Percentiles rank a stretch among this genome's conserved stretches.
phyloP scores from a whole-genome alignment of 345 rosid genomes.

The Bruguiera sexangula region DNA sequence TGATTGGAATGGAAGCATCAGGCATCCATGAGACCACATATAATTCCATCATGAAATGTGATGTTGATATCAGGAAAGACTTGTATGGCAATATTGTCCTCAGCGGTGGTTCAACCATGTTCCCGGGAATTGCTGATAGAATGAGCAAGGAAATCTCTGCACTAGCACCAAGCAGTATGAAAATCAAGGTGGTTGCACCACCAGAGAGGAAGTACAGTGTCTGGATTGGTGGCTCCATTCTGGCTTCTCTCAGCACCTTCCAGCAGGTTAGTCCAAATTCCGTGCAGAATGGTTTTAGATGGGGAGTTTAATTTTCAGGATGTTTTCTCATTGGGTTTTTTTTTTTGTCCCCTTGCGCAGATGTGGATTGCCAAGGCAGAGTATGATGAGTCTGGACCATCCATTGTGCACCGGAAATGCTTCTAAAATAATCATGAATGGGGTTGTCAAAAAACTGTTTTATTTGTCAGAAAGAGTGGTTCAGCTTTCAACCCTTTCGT shows the following conservation, averaged over 20 bases:
- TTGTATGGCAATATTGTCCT: conserved; percentile 87
- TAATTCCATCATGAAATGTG: conserved; percentile 93
- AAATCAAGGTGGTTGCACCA: conserved; percentile 91
- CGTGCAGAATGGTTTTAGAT: neutral
- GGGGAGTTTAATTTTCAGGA: neutral
- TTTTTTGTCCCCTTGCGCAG: conserved; percentile 30
- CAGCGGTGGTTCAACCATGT: conserved; percentile 96
- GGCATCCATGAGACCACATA: conserved; percentile 92
- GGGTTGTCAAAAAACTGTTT: conserved; percentile 21
- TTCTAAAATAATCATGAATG: conserved; percentile 44
- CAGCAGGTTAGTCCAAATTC: conserved; percentile 58
- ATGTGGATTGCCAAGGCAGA: conserved; percentile 97
- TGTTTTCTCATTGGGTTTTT: conserved; percentile 2
- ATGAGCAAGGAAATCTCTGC: conserved; percentile 96
- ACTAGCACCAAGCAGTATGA: conserved; percentile 93
- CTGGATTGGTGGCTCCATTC: conserved; percentile 91
- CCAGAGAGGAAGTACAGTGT: conserved; percentile 93
- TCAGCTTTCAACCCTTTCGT: conserved; percentile 32
- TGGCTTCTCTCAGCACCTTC: conserved; percentile 95
- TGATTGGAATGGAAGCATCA: conserved; percentile 95
- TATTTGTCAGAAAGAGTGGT: conserved; percentile 15
- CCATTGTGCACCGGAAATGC: conserved; percentile 93
- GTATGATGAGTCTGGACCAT: conserved; percentile 90
- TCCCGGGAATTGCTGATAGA: conserved; percentile 80
- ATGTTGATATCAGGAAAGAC: conserved; percentile 86